Evolutionary conservation across 2,329 filamentous ascomycete genomes (phyloP), one percentile per base, ranked within the genome.

Genomic region (Penicillium aurantiogriseum): DNA sequence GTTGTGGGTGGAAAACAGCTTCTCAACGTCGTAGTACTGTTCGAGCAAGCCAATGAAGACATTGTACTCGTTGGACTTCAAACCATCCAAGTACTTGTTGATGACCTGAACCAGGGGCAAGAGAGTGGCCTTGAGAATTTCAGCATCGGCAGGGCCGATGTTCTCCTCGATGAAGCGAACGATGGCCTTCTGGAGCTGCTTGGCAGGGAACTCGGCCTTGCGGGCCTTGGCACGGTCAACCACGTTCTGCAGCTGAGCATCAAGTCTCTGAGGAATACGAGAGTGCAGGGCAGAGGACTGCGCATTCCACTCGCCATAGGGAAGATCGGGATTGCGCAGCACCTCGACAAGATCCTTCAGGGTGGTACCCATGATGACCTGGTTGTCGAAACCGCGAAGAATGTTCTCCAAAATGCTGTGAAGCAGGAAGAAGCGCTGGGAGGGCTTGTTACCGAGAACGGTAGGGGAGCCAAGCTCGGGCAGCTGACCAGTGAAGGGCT

Each of bases 201-300:
- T 96, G 59, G 92, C 90, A 10, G 94, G 94, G 81, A 99, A 99
- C 71, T 99, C 94, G 10, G 84, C 81, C 59, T 89, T 86, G 46
- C 94, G 86, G 55, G 85, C 79, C 74, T 88, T 90, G 42, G 92
- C 86, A 59, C 90, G 88, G 58, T 97, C 93, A 51, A 97, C 88
- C 44, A 95, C 88, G 69, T 94, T 90, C 13, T 88, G 86, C 64
- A 99, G 88, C 63, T 85, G 87, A 23, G 86, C 76, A 67, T 97
- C 92, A 31, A 99, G 86, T 79, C 93, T 97, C 73, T 93, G 88
- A 0, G 94, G 94, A 90, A 97, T 99, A 68, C 94, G 90, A 7
- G 92, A 90, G 76, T 97, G 93, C n/a, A 99, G 85, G 23, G 94
- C 94, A 48, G 94, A 96, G 66, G 96, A 94, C 72, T 97, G 92